phyloP scores from a whole-genome alignment of 129 eudicot species.

The carrot (Daucus carota) region DH1_v3.0 NC_030381.2:30336001-30336500 shows the following conservation, averaged over 20 bases:
- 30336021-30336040: constrained; percentile 70
- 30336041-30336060: constrained; percentile 64
- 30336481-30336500: not conserved
- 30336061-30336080: constrained; percentile 89
- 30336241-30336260: constrained; percentile 41
- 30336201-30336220: constrained; percentile 71
- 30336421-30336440: constrained; percentile 38
- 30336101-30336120: constrained; percentile 34
- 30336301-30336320: not conserved
- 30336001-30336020: not conserved
- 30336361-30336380: constrained; percentile 57
- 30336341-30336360: constrained; percentile 68
- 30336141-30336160: not conserved
- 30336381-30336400: constrained; percentile 73
- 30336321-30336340: constrained; percentile 42
- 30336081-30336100: constrained; percentile 90
- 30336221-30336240: constrained; percentile 62
- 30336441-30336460: constrained; percentile 5
- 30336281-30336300: not conserved
- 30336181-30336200: constrained; percentile 63
- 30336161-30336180: not conserved
- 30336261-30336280: not conserved
- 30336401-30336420: constrained; percentile 73
- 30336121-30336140: not conserved
- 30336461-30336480: not conserved